These are phyloP conservation scores for Antitrichia curtipendula DNA, from an alignment of 225 moss, liverwort and hornwort genomes.

Conservation along the genomic window DNA sequence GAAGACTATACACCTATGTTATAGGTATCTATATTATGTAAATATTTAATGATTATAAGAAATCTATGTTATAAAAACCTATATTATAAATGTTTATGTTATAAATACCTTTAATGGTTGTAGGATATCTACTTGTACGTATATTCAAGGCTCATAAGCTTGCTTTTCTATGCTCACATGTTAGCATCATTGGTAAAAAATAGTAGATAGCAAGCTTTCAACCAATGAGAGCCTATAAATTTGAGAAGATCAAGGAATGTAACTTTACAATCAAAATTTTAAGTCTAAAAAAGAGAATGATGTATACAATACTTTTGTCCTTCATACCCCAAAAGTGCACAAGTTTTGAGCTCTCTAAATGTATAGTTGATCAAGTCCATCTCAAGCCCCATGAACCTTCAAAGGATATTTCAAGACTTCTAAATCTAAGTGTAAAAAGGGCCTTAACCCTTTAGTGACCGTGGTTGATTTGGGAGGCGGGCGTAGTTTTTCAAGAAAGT, in stretches of 20 bases:
- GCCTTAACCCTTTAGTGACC: not conserved
- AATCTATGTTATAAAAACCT: too few relatives aligned
- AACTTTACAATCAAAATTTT: not conserved
- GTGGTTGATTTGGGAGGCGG: too few relatives aligned
- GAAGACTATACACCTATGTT: too few relatives aligned
- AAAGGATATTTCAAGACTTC: not conserved
- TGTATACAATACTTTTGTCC: not conserved
- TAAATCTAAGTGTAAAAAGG: not conserved
- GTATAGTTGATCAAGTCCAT: not conserved
- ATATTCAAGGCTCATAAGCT: too few relatives aligned
- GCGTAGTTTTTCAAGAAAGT: too few relatives aligned
- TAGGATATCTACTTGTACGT: too few relatives aligned
- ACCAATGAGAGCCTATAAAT: not conserved
- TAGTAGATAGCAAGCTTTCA: not conserved
- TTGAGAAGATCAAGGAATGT: not conserved
- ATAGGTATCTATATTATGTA: too few relatives aligned
- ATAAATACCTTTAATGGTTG: too few relatives aligned
- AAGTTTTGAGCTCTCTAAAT: fast-evolving
- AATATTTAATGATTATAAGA: too few relatives aligned
- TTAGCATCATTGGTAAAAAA: too few relatives aligned
- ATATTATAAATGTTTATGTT: too few relatives aligned
- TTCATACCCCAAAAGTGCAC: not conserved
- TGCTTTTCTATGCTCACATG: too few relatives aligned
- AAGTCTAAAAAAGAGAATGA: not conserved
- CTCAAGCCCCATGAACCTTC: not conserved